Evolutionary conservation across 768 basidiomycete species (phyloP).

Genomic region (Lenzites betulinus): DNA sequence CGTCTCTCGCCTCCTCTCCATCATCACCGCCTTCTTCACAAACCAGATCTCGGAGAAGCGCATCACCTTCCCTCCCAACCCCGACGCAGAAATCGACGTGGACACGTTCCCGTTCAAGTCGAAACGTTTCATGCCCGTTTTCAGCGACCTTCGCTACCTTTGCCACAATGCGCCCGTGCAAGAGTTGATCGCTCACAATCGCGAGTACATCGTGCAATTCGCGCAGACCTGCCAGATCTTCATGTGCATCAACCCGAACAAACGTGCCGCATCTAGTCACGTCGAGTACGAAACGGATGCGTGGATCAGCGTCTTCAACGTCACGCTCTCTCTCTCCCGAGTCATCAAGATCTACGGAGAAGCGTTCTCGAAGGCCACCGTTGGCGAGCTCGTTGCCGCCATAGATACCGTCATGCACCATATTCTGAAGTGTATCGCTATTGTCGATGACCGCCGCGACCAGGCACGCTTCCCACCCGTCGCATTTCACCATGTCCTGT

Average conservation of each 20-base stretch:
- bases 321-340: constrained; percentile 86
- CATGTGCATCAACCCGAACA: constrained; percentile 91
- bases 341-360: constrained; percentile 90
- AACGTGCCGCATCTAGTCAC: constrained; percentile 77
- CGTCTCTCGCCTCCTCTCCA: constrained; percentile 72
- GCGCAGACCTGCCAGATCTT: constrained; percentile 83
- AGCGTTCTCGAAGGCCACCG: constrained; percentile 62
- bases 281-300: constrained; percentile 97
- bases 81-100: constrained; percentile 57
- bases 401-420: constrained; percentile 70
- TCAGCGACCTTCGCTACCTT: constrained; percentile 86
- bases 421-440: constrained; percentile 70
- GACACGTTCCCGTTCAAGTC: constrained; percentile 89
- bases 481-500: constrained; percentile 64
- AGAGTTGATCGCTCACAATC: constrained; percentile 68
- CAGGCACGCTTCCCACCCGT: constrained; percentile 62
- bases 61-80: constrained; percentile 46
- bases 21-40: constrained; percentile 92
- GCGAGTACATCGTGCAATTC: constrained; percentile 69
- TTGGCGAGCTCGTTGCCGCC: constrained; percentile 62
- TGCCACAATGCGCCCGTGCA: constrained; percentile 83
- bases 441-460: constrained; percentile 70
- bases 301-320: constrained; percentile 96
- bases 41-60: constrained; percentile 80
- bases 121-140: constrained; percentile 95